Evolutionary conservation across 306 rosid species (phyloP).

Genomic region (Arachis hypogaea): DNA sequence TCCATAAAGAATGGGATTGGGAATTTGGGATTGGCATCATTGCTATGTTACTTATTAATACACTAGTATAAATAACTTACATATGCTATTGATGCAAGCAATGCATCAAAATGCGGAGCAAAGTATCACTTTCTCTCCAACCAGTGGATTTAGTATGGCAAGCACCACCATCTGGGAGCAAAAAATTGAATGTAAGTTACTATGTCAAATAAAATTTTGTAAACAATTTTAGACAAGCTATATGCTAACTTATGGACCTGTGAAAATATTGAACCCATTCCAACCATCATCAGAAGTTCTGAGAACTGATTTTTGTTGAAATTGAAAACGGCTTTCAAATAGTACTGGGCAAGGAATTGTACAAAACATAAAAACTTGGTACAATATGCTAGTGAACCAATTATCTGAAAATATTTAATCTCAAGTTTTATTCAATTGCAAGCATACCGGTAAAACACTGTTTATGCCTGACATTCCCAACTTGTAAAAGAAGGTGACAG

Average conservation of each 20-base stretch:
- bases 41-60: constrained; percentile 47
- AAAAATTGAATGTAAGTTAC: constrained; percentile 10
- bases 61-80: constrained; percentile 45
- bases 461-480: constrained; percentile 82
- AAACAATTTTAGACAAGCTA: constrained; percentile 2
- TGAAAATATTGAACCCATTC: constrained; percentile 76
- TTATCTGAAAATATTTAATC: neutral
- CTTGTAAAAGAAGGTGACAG: constrained; percentile 73
- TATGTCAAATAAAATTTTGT: neutral
- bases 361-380: neutral
- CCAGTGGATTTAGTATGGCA: constrained; percentile 78
- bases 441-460: constrained; percentile 63
- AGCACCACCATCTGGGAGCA: constrained; percentile 67
- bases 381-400: neutral
- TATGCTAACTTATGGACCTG: constrained; percentile 52
- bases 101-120: constrained; percentile 45
- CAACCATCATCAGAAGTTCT: constrained; percentile 72
- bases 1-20: constrained; percentile 85
- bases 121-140: constrained; percentile 77
- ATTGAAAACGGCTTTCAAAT: constrained; percentile 76
- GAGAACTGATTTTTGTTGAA: constrained; percentile 80
- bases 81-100: constrained; percentile 80
- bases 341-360: constrained; percentile 63
- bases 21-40: constrained; percentile 69
- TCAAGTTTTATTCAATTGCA: neutral